These are phyloP conservation scores for Piper longum DNA, from an alignment of 164 flowering plant species.

Conservation along the genomic window DNA sequence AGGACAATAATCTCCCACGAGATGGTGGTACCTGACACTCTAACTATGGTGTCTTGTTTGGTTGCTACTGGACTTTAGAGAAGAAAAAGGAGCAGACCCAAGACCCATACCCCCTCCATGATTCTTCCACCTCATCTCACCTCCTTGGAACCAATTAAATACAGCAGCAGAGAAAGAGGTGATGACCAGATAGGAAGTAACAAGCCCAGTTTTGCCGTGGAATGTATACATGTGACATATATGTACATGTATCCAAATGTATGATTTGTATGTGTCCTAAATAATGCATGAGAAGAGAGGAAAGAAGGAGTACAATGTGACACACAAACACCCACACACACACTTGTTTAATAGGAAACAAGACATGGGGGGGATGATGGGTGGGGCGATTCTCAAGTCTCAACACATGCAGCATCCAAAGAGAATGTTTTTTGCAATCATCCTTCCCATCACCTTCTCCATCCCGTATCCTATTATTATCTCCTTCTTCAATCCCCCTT, in stretches of 20 bases:
- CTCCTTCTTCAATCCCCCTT: background rate
- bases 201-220: too few species aligned
- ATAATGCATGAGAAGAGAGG: conserved; percentile 1
- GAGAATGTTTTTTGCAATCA: conserved; percentile 40
- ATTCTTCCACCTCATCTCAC: conserved; percentile 24
- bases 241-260: background rate
- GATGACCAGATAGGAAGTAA: too few species aligned
- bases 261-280: conserved; percentile 2
- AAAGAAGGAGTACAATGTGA: background rate
- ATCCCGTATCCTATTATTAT: conserved; percentile 37
- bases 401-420: conserved; percentile 40
- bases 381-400: conserved; percentile 33
- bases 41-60: conserved; percentile 39
- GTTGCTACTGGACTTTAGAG: conserved; percentile 38
- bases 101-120: conserved; percentile 18
- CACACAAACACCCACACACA: too few species aligned
- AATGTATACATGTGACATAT: too few species aligned
- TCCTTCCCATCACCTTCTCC: conserved; percentile 27
- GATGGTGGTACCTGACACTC: conserved; percentile 24
- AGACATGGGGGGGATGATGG: conserved; percentile 33
- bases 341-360: conserved; percentile 8
- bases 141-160: background rate
- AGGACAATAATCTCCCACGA: conserved; percentile 1
- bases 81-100: conserved; percentile 13
- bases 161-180: background rate